These are phyloP conservation scores for Rubus parviflorus DNA, from an alignment of 306 rosid genomes.

Conservation along the genomic window DNA sequence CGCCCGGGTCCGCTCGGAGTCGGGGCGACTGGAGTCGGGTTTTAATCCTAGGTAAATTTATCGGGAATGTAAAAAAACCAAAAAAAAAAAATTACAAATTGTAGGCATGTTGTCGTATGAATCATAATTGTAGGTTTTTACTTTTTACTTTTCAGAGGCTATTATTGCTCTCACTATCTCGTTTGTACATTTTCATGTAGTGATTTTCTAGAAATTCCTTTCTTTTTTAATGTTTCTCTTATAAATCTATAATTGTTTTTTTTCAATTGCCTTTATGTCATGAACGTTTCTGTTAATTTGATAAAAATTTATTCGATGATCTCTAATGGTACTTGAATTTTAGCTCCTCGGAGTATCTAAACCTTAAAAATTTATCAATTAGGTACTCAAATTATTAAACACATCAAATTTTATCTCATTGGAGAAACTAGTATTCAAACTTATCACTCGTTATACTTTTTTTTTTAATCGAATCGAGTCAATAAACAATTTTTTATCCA, in stretches of 20 bases:
- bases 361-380: no score
- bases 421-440: no score
- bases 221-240: neutral
- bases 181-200: constrained; percentile 39
- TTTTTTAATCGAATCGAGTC: neutral
- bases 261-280: neutral
- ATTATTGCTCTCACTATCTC: constrained; percentile 15
- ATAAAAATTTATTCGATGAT: no score
- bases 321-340: no score
- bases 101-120: constrained; percentile 17
- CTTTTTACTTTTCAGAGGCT: constrained; percentile 15
- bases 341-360: no score
- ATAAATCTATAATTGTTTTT: neutral
- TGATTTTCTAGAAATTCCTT: constrained; percentile 30
- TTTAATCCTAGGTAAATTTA: constrained; percentile 33
- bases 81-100: neutral
- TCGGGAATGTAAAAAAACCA: neutral
- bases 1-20: constrained; percentile 64
- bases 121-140: constrained; percentile 21
- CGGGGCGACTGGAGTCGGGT: constrained; percentile 86
- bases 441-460: neutral
- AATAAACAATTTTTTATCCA: no score
- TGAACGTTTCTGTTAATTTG: no score
- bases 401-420: no score
- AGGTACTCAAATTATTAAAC: no score